phyloP scores from a whole-genome alignment of 805 yeast species.

The Ascoidea tarda region DNA sequence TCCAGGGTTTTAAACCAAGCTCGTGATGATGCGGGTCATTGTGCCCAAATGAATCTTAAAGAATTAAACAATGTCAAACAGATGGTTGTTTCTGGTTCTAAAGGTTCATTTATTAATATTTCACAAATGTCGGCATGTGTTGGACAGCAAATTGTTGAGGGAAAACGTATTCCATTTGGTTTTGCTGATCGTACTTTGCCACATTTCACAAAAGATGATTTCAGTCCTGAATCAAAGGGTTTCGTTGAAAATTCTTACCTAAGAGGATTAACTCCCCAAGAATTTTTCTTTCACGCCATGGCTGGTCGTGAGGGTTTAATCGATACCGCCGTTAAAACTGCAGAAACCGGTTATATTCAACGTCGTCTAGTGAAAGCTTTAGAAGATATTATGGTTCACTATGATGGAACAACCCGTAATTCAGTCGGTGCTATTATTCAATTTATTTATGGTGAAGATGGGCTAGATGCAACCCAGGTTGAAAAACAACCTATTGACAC shows the following conservation, averaged over 20 bases:
- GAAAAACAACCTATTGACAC: slow-evolving; percentile 94
- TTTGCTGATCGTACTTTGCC: slow-evolving; percentile 94
- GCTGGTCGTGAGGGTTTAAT: slow-evolving; percentile 99
- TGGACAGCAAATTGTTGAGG: slow-evolving; percentile 99
- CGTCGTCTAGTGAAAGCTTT: slow-evolving; percentile 95
- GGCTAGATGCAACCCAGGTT: slow-evolving; percentile 95
- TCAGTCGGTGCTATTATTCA: slow-evolving; percentile 94
- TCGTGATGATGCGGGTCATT: slow-evolving; percentile 98
- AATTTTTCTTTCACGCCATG: slow-evolving; percentile 98
- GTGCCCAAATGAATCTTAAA: slow-evolving; percentile 92
- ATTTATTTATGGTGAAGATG: slow-evolving; percentile 97
- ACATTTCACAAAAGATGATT: slow-evolving; percentile 96
- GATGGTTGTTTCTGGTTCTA: slow-evolving; percentile 98
- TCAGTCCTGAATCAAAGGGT: slow-evolving; percentile 97
- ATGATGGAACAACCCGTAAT: slow-evolving; percentile 96
- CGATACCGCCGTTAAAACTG: slow-evolving; percentile 98
- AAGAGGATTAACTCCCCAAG: slow-evolving; percentile 97
- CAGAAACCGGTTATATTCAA: slow-evolving; percentile 97
- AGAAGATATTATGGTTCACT: slow-evolving; percentile 96
- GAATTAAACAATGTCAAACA: slow-evolving; percentile 94
- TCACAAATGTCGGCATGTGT: slow-evolving; percentile 99
- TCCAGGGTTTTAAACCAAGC: slow-evolving; percentile 93
- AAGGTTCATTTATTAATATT: slow-evolving; percentile 96
- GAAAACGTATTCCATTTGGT: slow-evolving; percentile 98
- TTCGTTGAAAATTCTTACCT: slow-evolving; percentile 94